Evolutionary conservation across 1,284 basidiomycete genomes (phyloP).

Genomic region (Malassezia nana): DNA sequence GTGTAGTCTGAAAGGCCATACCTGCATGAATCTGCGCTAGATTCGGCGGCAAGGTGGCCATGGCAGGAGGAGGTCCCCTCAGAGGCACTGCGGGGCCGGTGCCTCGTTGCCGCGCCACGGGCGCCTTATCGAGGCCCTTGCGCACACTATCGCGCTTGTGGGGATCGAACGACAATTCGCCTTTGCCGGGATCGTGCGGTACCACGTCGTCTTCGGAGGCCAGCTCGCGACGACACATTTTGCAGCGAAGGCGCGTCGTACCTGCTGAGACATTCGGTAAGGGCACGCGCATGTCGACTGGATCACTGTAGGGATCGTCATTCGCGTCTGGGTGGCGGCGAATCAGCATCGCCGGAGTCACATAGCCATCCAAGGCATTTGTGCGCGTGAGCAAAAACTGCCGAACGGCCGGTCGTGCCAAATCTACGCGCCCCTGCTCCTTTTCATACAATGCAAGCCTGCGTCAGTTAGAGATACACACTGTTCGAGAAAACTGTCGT

Average conservation of each 20-base stretch:
- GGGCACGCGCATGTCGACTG: conserved; percentile 21
- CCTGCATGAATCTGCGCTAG: neutral
- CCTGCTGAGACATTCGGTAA: neutral
- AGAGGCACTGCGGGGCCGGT: neutral
- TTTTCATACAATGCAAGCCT: conserved; percentile 47
- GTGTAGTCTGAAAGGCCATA: neutral
- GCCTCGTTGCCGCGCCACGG: neutral
- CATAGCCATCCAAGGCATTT: conserved; percentile 23
- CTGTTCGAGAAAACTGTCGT: conserved; percentile 48
- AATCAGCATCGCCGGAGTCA: conserved; percentile 4
- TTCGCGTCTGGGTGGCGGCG: neutral
- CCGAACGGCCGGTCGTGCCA: conserved; percentile 46
- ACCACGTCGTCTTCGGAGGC: conserved; percentile 38
- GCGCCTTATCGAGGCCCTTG: conserved; percentile 4
- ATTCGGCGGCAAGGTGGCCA: conserved; percentile 2
- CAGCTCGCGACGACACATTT: conserved; percentile 38
- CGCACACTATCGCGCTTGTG: conserved; percentile 20
- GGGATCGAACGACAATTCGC: conserved; percentile 40
- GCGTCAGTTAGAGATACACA: conserved; percentile 2
- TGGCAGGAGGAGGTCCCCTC: neutral
- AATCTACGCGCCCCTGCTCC: conserved; percentile 44
- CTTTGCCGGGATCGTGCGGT: conserved; percentile 37
- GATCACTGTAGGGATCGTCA: conserved; percentile 23
- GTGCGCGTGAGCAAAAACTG: conserved; percentile 49
- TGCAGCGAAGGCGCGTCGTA: conserved; percentile 28